Percentiles rank a stretch among this genome's conserved stretches.
Evolutionary conservation across 116 monocot species (phyloP).

Genomic region (Dioscorea cayenensis): DNA sequence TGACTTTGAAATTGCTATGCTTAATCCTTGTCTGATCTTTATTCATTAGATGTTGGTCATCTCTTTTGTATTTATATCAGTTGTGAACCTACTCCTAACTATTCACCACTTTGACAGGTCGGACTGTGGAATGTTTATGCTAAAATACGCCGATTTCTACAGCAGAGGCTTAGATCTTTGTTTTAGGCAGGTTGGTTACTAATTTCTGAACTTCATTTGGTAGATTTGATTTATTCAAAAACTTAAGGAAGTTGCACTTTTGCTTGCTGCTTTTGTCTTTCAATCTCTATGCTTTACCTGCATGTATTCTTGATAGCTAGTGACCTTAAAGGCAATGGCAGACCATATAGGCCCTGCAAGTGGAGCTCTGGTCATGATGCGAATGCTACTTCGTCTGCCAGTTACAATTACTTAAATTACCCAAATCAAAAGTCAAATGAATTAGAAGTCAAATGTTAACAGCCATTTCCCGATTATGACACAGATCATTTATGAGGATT

Average conservation of each 20-base stretch:
- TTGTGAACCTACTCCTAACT: neutral
- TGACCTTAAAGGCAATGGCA: neutral
- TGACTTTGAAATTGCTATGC: no score
- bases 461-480: no score
- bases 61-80: neutral
- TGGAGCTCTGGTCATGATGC: no score
- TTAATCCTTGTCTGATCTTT: no score
- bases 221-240: neutral
- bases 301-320: neutral
- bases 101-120: conserved; percentile 22
- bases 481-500: neutral
- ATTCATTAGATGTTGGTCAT: no score
- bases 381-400: no score
- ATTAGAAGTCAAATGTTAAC: no score
- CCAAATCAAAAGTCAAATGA: no score
- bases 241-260: neutral
- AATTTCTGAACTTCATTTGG: neutral
- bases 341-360: neutral
- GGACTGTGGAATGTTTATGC: conserved; percentile 96
- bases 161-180: conserved; percentile 55
- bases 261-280: neutral
- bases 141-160: conserved; percentile 74
- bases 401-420: no score
- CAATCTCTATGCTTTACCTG: neutral
- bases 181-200: conserved; percentile 55